Evolutionary conservation across 345 rosid species (phyloP).

Genomic region (Eucalyptus regnans): DNA sequence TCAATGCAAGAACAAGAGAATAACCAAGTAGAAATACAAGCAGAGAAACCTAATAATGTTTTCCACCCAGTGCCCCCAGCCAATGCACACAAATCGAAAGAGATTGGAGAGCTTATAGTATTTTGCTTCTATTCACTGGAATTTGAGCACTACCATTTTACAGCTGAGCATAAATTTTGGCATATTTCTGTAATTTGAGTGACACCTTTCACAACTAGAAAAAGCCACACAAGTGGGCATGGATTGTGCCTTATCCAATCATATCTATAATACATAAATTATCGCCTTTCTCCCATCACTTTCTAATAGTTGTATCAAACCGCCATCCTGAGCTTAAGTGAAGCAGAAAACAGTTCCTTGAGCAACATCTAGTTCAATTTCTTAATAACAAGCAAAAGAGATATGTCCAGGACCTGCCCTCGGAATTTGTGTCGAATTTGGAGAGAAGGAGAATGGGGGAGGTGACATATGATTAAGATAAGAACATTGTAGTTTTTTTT

Average conservation of each 20-base stretch:
- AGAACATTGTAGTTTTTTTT: neutral
- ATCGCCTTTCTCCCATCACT: neutral
- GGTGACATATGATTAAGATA: neutral
- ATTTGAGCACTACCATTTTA: neutral
- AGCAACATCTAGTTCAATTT: neutral
- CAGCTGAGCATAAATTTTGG: neutral
- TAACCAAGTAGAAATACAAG: neutral
- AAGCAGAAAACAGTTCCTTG: neutral
- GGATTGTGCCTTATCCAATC: neutral
- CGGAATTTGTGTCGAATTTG: neutral
- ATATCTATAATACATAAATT: neutral
- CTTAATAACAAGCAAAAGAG: neutral
- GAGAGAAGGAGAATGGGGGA: neutral
- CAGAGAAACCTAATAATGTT: neutral
- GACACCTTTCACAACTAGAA: neutral
- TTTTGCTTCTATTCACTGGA: neutral
- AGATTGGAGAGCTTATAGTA: neutral
- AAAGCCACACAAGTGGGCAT: neutral
- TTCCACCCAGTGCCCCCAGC: neutral
- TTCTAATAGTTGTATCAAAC: neutral
- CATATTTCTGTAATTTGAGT: neutral
- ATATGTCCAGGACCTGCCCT: neutral
- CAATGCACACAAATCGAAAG: neutral
- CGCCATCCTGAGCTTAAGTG: neutral
- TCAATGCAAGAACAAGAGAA: neutral